phyloP scores from a whole-genome alignment of 257 asterid species.

The Handroanthus guayacan region DNA sequence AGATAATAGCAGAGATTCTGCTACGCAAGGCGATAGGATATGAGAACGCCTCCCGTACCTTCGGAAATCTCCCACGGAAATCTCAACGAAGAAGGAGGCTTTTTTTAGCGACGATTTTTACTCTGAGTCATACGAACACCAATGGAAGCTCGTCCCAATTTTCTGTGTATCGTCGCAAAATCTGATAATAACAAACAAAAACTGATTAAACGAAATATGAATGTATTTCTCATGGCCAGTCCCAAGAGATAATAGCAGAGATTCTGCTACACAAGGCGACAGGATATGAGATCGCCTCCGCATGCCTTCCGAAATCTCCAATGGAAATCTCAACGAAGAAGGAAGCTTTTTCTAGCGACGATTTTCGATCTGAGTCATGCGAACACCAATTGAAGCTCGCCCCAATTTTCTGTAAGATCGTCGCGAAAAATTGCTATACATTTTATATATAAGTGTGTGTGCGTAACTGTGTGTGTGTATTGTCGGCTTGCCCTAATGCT shows the following conservation, averaged over 20 bases:
- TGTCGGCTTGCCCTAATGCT: constrained; percentile 10
- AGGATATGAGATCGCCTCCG: constrained; percentile 69
- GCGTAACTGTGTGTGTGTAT: background rate
- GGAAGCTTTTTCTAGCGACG: constrained; percentile 47
- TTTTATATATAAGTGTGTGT: background rate
- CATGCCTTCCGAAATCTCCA: constrained; percentile 35
- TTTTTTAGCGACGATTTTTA: constrained; percentile 41
- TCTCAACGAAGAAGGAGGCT: constrained; percentile 49
- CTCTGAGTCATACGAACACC: constrained; percentile 47
- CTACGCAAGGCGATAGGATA: constrained; percentile 81
- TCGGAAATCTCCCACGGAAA: constrained; percentile 36
- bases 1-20: constrained; percentile 61
- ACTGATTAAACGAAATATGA: background rate
- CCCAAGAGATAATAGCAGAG: constrained; percentile 69
- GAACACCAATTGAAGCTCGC: constrained; percentile 39
- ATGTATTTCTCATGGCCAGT: constrained; percentile 77
- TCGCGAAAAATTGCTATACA: too few species aligned
- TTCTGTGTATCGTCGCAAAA: constrained; percentile 34
- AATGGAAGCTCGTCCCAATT: constrained; percentile 38
- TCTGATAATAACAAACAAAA: too few species aligned
- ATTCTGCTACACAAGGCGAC: constrained; percentile 70
- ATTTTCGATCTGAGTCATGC: constrained; percentile 37
- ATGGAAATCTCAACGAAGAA: constrained; percentile 46
- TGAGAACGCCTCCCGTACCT: constrained; percentile 51
- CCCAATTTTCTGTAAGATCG: constrained; percentile 30